Evolutionary conservation across 2,329 filamentous ascomycete species (phyloP), one percentile per base, ranked within the genome.

Genomic region (Exserohilum turcica): DNA sequence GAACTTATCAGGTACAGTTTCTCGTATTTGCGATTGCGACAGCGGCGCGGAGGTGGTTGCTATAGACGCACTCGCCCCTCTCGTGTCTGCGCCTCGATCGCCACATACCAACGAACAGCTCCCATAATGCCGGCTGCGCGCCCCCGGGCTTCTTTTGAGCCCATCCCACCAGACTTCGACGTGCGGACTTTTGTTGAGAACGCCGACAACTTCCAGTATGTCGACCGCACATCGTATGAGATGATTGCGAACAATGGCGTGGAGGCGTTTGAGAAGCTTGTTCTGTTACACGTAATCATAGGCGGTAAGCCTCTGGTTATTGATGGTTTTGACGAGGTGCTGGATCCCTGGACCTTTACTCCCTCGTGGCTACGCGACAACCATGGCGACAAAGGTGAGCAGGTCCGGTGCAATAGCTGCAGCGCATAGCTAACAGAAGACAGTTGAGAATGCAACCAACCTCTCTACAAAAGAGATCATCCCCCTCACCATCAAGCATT

Each of bases 251-350:
- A 85, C 44, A 85, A 95, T 52, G 90, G 90, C 1, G 80, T 90
- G 18, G 85, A 90, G 43, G 84, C 87, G 31, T 95, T 99, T 56
- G 92, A 97, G 74, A 91, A 90, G 73, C 82, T 97, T 8, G 87
- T 97, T 0, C 78, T 88, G 40, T 80, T 92, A 6, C 90, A 96
- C 74, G 92, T 97, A 13, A 87, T 97, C 45, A 81, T 88, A 43
- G 88, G 87, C 21, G 94, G 94, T 2, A 92, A 91, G 63, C 94
- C 94, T 2, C 79, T 99, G 6, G 90, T 97, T 9, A 89, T 99
- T 48, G 91, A 96, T 67, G 91, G 91, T 15, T 97, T 94, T 81
- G 84, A 96, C 57, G 79, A 86, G 31, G 81, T 84, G 27, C 77
- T 97, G 36, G 89, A 94, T 45, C 84, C 84, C 37, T 85, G 85